Base-by-base conservation (phyloP, 2,329 filamentous ascomycete species). In the Phaeosphaeria sp. region DNA sequence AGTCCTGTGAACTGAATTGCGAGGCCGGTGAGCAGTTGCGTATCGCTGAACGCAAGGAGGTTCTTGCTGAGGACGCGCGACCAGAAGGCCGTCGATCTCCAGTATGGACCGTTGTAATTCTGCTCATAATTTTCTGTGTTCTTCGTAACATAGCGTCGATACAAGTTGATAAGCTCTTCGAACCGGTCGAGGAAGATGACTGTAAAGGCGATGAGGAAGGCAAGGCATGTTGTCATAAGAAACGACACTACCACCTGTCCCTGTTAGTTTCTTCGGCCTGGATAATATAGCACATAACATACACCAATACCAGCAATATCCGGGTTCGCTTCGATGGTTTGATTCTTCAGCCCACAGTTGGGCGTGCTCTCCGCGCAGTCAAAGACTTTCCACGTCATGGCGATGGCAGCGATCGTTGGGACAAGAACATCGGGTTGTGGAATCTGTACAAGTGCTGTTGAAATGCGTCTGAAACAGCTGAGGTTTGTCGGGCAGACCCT, bases 1-100 rank as follows among this genome's bases (percentile, higher is more conserved):
- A 74, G 51, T 17, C 69, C 72, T 1, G 69, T 70, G 58, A 73
- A 73, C 27, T 74, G 72, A 21, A 74, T 66, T 1, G 72, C 69
- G 1, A 74, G 60, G 5, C 72, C 72, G 0, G 72, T 74, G 10
- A 73, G 56, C 9, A 74, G 65, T 21, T 73, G 71, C 1, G 72
- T 74, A 41, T 74, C 72, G 36, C 65, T 68, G 41, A 74, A 64
- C 0, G 72, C 64, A 25, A 74, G 65, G 1, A 74, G 62, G 55
- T 74, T 74, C 56, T 72, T 72, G 66, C 67, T 68, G 0, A 74
- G 64, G 3, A 74, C 69, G 15, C 50, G 56, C n/a, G 64, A 66
- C 72, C 72, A 74, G 49, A 74, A 73, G 1, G 55, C 53, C 4
- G 70, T 64, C 9, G 64, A 65, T 17, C 71, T 62, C 72, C 72